phyloP scores from a whole-genome alignment of 2,329 filamentous ascomycete genomes.

The Paraconiothyrium brasiliense region DNA sequence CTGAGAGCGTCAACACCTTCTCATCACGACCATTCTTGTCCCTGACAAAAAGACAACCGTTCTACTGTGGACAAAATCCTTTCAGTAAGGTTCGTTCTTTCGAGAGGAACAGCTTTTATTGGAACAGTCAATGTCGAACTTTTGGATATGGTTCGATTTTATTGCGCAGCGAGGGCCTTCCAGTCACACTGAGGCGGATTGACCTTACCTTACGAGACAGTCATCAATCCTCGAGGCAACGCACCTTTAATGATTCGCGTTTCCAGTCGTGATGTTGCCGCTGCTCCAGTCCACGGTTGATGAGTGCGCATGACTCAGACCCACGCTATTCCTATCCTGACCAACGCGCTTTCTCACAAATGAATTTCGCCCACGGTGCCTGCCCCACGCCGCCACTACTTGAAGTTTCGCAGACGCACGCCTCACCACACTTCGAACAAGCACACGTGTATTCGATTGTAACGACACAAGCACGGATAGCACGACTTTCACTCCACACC shows the following conservation, averaged over 20 bases:
- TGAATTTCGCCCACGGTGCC: constrained; percentile 14
- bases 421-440: constrained; percentile 1
- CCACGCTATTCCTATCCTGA: not conserved
- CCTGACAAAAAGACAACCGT: not conserved
- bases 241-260: too few species aligned
- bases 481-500: constrained; percentile 12
- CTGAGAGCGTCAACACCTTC: not conserved
- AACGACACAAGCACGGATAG: not conserved
- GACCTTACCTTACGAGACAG: not conserved
- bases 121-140: not conserved
- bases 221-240: not conserved
- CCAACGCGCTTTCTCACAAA: constrained; percentile 9
- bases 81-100: not conserved
- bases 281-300: not conserved
- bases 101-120: not conserved
- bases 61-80: not conserved
- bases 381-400: constrained; percentile 14
- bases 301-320: not conserved
- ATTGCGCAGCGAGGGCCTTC: not conserved
- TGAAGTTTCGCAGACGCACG: constrained; percentile 8
- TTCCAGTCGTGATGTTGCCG: not conserved
- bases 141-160: not conserved
- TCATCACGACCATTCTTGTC: not conserved
- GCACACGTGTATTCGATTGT: not conserved
- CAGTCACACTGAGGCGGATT: not conserved